These are phyloP conservation scores for Neofusicoccum cordaticola DNA, from an alignment of 2,329 filamentous ascomycete genomes.

Conservation along the genomic window DNA sequence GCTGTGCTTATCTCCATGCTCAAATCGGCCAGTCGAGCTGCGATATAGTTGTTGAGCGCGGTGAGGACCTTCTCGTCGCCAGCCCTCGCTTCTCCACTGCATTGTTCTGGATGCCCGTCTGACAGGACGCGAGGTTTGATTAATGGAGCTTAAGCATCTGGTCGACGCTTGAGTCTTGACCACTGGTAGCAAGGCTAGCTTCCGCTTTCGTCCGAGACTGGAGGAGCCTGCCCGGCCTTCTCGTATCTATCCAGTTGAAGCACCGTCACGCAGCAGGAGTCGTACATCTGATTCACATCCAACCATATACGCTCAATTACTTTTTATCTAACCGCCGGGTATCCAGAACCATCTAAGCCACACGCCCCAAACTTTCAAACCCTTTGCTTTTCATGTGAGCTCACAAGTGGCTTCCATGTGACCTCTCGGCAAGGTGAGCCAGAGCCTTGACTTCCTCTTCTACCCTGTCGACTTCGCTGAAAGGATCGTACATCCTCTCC, in stretches of 20 bases:
- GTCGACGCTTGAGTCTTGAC: not conserved
- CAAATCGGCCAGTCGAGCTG: not conserved
- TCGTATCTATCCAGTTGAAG: not conserved
- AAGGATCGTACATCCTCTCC: slow-evolving; percentile 52
- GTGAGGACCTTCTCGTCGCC: not conserved
- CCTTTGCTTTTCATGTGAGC: not conserved
- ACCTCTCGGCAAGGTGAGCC: not conserved
- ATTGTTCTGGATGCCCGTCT: not conserved
- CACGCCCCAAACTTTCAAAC: not conserved
- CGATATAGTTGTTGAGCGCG: not conserved
- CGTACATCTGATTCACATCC: not conserved
- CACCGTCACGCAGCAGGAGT: not conserved
- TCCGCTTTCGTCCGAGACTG: slow-evolving; percentile 5
- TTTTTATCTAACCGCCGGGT: slow-evolving; percentile 8
- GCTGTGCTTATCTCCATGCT: not conserved
- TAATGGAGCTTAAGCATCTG: not conserved
- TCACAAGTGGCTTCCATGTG: slow-evolving; percentile 14
- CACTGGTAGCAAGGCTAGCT: not conserved
- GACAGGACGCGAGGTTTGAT: not conserved
- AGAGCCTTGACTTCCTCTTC: slow-evolving; percentile 32
- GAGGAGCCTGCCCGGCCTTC: not conserved
- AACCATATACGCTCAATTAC: not conserved
- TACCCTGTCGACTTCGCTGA: slow-evolving; percentile 43
- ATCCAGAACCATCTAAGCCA: slow-evolving; percentile 12
- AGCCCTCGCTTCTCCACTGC: not conserved